These are phyloP conservation scores for Melampsora americana DNA, from an alignment of 1,284 basidiomycete genomes.

Conservation along the genomic window DNA sequence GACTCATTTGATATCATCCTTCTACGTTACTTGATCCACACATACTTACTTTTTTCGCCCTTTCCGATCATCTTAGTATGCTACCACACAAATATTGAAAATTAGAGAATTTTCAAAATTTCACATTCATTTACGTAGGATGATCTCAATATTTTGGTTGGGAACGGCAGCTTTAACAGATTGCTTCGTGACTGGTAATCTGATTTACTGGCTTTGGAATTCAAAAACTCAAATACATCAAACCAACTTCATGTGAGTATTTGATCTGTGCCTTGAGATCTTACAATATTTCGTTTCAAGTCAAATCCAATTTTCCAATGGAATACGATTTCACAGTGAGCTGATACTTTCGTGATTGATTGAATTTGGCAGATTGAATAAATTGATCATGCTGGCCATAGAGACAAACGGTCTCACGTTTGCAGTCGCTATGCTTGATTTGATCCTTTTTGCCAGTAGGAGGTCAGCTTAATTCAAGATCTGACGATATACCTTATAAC, in stretches of 20 bases:
- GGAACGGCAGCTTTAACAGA: conserved; percentile 44
- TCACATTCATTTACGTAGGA: conserved; percentile 43
- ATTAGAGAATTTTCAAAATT: conserved; percentile 45
- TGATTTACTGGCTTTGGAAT: conserved; percentile 44
- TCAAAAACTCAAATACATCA: conserved; percentile 44
- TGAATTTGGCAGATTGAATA: conserved; percentile 31
- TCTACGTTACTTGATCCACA: too few species aligned
- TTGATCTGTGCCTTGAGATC: background rate
- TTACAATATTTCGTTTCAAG: too few species aligned
- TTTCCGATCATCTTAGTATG: conserved; percentile 20
- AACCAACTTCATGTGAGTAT: conserved; percentile 41
- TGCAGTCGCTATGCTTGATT: conserved; percentile 42
- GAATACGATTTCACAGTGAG: too few species aligned
- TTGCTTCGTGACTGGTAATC: conserved; percentile 44
- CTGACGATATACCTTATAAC: background rate
- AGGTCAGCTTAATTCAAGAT: background rate
- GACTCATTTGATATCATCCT: too few species aligned
- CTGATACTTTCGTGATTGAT: background rate
- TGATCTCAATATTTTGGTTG: conserved; percentile 14
- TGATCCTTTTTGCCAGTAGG: conserved; percentile 38
- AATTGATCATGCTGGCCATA: conserved; percentile 44
- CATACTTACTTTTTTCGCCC: background rate
- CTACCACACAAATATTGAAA: conserved; percentile 44
- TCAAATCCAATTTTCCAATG: too few species aligned
- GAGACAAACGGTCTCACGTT: conserved; percentile 45